A percentile compares a stretch with the other conserved stretches of the same genome.
Evolutionary conservation across 2,329 filamentous ascomycete species (phyloP).

Genomic region (Trichophyton schoenleinii): DNA sequence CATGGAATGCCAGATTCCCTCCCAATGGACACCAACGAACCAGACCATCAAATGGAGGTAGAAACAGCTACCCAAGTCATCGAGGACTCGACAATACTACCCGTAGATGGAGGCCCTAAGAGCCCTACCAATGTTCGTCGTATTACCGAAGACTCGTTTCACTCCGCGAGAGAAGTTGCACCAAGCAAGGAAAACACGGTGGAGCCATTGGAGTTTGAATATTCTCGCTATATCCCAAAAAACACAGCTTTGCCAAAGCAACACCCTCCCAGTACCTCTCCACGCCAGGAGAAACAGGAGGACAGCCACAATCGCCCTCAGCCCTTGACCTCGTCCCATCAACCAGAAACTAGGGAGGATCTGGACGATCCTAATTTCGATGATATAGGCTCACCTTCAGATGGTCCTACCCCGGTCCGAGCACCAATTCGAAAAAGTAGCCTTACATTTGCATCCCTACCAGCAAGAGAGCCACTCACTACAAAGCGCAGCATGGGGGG

Average conservation of each 20-base stretch:
- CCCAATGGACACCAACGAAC: background rate
- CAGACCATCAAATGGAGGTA: slow-evolving; percentile 4
- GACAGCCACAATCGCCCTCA: background rate
- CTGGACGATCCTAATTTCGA: slow-evolving; percentile 26
- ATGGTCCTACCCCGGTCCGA: slow-evolving; percentile 39
- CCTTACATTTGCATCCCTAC: slow-evolving; percentile 83
- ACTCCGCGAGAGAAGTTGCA: slow-evolving; percentile 33
- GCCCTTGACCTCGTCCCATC: background rate
- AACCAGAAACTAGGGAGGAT: background rate
- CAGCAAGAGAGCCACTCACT: slow-evolving; percentile 74
- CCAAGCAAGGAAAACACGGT: slow-evolving; percentile 24
- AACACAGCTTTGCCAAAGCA: background rate
- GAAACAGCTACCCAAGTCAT: slow-evolving; percentile 25
- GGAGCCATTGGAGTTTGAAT: slow-evolving; percentile 24
- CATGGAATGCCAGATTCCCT: slow-evolving; percentile 31
- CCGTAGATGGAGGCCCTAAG: slow-evolving; percentile 12
- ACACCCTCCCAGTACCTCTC: background rate
- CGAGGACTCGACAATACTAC: slow-evolving; percentile 19
- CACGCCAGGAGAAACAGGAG: background rate
- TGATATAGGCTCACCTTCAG: slow-evolving; percentile 37
- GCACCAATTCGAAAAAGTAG: slow-evolving; percentile 83
- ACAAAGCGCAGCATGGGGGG: slow-evolving; percentile 70
- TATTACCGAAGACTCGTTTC: slow-evolving; percentile 35
- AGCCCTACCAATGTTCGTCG: slow-evolving; percentile 24
- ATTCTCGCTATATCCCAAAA: slow-evolving; percentile 12